Evolutionary conservation across 2,329 filamentous ascomycete genomes (phyloP).

Genomic region (Chaetomium sp.): DNA sequence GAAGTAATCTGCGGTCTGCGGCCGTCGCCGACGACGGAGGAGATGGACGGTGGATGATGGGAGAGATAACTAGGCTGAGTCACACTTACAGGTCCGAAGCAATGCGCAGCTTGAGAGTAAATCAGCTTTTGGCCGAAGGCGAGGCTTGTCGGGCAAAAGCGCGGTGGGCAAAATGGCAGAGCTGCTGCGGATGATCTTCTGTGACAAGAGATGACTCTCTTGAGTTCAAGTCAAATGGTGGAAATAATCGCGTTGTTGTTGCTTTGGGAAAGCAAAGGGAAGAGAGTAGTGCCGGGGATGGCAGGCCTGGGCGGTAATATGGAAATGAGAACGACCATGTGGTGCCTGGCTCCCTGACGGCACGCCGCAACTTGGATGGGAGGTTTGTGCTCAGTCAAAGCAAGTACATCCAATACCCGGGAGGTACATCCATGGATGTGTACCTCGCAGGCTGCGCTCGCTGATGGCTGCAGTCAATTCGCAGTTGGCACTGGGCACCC

Average conservation of each 20-base stretch:
- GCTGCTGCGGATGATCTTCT: constrained; percentile 54
- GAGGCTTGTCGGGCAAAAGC: constrained; percentile 28
- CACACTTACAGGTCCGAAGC: constrained; percentile 26
- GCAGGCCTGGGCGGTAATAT: constrained; percentile 23
- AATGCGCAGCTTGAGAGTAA: constrained; percentile 20
- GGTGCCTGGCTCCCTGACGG: constrained; percentile 3
- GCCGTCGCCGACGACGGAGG: not conserved
- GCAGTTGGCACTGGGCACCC: constrained; percentile 10
- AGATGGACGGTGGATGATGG: constrained; percentile 18
- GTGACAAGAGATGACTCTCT: constrained; percentile 53
- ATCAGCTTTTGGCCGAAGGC: constrained; percentile 22
- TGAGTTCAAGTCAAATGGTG: constrained; percentile 39
- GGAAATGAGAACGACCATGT: constrained; percentile 8
- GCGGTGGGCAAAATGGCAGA: constrained; percentile 35
- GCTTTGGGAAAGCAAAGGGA: constrained; percentile 36
- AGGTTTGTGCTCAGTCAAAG: constrained; percentile 8
- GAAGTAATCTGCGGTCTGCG: not conserved
- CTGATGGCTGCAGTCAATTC: constrained; percentile 4
- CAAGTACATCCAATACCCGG: not conserved
- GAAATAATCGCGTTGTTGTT: constrained; percentile 40
- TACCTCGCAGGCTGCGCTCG: constrained; percentile 2
- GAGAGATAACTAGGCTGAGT: constrained; percentile 13
- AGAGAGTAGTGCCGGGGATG: constrained; percentile 32
- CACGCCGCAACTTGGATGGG: not conserved
- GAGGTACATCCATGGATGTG: constrained; percentile 4